A percentile compares a stretch with the other conserved stretches of the same genome.
Conservation (phyloP, 495 filamentous ascomycete genomes). For the Sphaerosporella brunnea region DNA sequence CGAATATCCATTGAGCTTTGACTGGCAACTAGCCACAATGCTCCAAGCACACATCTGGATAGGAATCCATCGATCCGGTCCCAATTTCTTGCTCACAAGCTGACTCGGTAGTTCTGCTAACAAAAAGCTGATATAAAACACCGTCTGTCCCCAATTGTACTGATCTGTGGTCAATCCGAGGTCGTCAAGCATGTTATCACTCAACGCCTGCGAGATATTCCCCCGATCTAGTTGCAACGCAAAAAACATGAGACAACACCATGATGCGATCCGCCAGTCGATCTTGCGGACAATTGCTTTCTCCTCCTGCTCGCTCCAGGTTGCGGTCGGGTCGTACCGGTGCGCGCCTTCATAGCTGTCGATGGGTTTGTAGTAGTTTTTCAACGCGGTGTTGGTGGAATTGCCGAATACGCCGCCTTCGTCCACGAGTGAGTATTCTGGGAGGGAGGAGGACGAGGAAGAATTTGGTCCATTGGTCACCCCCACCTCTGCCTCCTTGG, state of each 20-base stretch:
- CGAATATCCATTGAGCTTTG: slow-evolving; percentile 35
- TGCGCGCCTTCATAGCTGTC: slow-evolving; percentile 37
- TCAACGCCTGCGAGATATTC: slow-evolving; percentile 53
- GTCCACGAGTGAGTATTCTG: not conserved
- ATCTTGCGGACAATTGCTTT: slow-evolving; percentile 32
- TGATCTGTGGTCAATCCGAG: slow-evolving; percentile 45
- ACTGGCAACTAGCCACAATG: slow-evolving; percentile 49
- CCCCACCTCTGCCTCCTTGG: too few species aligned
- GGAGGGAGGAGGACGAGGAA: too few species aligned
- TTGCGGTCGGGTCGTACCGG: slow-evolving; percentile 35
- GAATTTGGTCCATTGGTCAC: too few species aligned
- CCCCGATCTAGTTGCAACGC: slow-evolving; percentile 64
- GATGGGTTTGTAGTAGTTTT: not conserved
- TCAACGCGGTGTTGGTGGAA: not conserved
- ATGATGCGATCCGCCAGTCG: not conserved
- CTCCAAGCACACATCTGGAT: slow-evolving; percentile 67
- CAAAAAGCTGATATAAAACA: slow-evolving; percentile 50
- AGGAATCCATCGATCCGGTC: slow-evolving; percentile 74
- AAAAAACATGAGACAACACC: slow-evolving; percentile 52
- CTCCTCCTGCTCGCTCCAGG: slow-evolving; percentile 35
- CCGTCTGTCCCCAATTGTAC: slow-evolving; percentile 61
- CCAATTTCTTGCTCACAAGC: slow-evolving; percentile 51
- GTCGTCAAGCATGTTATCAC: slow-evolving; percentile 49
- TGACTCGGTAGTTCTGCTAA: slow-evolving; percentile 57
- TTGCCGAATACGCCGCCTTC: not conserved